A percentile compares a stretch with the other conserved stretches of the same genome.
phyloP scores from a whole-genome alignment of 192 early-diverging fungal species.

The Rhizophagus prolifer region DNA sequence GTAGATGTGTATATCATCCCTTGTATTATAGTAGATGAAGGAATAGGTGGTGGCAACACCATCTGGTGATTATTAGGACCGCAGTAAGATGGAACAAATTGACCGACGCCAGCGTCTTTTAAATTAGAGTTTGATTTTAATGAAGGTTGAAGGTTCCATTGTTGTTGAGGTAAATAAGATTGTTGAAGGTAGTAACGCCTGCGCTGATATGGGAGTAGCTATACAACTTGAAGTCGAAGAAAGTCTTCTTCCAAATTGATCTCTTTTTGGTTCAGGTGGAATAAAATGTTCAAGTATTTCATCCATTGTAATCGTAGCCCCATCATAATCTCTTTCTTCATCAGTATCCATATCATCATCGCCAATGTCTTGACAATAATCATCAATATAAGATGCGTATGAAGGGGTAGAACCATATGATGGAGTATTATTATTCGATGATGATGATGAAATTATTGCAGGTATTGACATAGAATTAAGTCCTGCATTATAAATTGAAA shows the following conservation, averaged over 20 bases:
- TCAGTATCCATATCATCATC: conserved; percentile 2
- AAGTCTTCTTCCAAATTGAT: conserved; percentile 1
- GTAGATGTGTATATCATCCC: background rate
- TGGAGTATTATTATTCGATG: background rate
- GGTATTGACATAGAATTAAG: background rate
- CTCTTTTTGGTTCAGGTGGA: background rate
- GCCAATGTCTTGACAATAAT: background rate
- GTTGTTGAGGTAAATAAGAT: background rate
- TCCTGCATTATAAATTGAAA: background rate
- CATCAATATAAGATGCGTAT: background rate
- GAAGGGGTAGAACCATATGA: background rate
- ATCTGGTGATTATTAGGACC: background rate
- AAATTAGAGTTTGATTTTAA: background rate
- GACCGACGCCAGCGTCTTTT: background rate
- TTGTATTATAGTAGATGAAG: background rate
- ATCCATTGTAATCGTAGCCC: background rate
- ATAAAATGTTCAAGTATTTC: background rate
- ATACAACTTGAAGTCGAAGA: conserved; percentile 12
- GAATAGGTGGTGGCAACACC: background rate
- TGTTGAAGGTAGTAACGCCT: conserved; percentile 21
- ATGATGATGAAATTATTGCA: background rate
- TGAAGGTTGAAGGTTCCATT: background rate
- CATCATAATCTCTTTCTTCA: background rate
- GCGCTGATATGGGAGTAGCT: conserved; percentile 11
- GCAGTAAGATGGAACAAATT: background rate